Evolutionary conservation across 106 monocot species (phyloP), one percentile per base, ranked within the genome.

Genomic region (Dioscorea alata): DNA sequence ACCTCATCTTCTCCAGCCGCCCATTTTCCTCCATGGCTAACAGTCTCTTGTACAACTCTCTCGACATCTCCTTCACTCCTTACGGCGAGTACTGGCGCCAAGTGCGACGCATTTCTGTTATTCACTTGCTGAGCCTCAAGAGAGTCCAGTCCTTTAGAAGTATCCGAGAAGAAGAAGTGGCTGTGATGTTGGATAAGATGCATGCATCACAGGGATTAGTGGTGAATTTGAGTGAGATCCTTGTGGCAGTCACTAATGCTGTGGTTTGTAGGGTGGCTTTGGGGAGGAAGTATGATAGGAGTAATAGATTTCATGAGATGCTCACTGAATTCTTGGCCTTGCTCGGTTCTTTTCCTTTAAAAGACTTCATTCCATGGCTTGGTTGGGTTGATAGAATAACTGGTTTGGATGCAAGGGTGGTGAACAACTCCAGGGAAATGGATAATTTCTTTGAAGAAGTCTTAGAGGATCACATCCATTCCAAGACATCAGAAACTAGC

Each of bases 1-100:
- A 74, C 25, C 65, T 58, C 64, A 64, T 33, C 35, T 87, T 87
- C 64, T 60, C 74, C 1, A 65, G 35, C 74, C 69, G 80, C 18
- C 83, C 87, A 0, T 4, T 13, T 9, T 31, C 51, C 0, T 20
- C 13, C 33, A 31, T 64, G 6, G 7, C 23, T 0, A 7, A 20
- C 18, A 9, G 18, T 2, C 22, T 79, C 5, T 0, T 63, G 9
- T 86, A 86, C 57, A 48, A 28, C 21, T 23, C 15, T 54, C n/a
- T 15, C 0, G 73, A 79, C 67, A 14, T 79, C 2, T 58, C 21
- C 13, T 70, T 76, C 60, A 25, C 77, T 4, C 79, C 79, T 7
- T 87, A 87, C 57, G 74, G 77, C 22, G 73, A 76, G 32, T 72
- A 74, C 22, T 87, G 86, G 86, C 31, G 86, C 23, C 73, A 74